These are phyloP conservation scores for Vanrija pseudolonga DNA, from an alignment of 1,284 basidiomycete genomes.

Conservation along the genomic window DNA sequence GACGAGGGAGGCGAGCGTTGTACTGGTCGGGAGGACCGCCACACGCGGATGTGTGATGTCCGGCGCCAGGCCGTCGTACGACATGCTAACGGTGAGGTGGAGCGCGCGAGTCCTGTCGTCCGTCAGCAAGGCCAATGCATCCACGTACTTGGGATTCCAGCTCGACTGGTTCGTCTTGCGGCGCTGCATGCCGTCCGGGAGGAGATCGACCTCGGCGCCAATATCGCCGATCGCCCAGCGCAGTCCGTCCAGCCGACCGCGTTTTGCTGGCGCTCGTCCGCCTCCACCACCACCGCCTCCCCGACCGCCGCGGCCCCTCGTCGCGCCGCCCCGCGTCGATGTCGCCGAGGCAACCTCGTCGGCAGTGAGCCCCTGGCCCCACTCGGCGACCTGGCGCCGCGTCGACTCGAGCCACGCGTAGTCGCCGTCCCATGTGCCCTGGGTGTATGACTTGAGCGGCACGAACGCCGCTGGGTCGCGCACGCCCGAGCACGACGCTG, in stretches of 20 bases:
- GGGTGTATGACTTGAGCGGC: constrained; percentile 72
- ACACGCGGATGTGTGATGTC: constrained; percentile 21
- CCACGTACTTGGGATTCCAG: constrained; percentile 71
- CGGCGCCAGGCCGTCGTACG: constrained; percentile 53
- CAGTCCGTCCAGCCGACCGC: constrained; percentile 59
- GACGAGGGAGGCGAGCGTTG: constrained; percentile 23
- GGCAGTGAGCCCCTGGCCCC: constrained; percentile 65
- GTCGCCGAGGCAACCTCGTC: constrained; percentile 14
- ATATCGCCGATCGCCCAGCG: constrained; percentile 64
- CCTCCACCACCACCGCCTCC: constrained; percentile 45
- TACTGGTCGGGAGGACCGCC: constrained; percentile 20
- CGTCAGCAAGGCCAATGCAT: not conserved
- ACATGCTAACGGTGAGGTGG: constrained; percentile 67
- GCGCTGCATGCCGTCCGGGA: constrained; percentile 78
- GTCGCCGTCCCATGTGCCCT: constrained; percentile 78
- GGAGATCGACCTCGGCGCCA: constrained; percentile 62
- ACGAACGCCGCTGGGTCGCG: constrained; percentile 71
- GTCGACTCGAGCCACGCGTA: constrained; percentile 78
- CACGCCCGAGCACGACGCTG: constrained; percentile 64
- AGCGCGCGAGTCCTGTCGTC: constrained; percentile 50
- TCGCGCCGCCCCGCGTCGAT: constrained; percentile 3
- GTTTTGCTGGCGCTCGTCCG: constrained; percentile 14
- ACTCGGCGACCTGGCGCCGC: constrained; percentile 63
- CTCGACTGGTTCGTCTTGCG: constrained; percentile 69
- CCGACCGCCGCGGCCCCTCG: constrained; percentile 29